Evolutionary conservation across 352 stramenopile species (phyloP), one percentile per base, ranked within the genome.

Genomic region (Ophiocytium majus): DNA sequence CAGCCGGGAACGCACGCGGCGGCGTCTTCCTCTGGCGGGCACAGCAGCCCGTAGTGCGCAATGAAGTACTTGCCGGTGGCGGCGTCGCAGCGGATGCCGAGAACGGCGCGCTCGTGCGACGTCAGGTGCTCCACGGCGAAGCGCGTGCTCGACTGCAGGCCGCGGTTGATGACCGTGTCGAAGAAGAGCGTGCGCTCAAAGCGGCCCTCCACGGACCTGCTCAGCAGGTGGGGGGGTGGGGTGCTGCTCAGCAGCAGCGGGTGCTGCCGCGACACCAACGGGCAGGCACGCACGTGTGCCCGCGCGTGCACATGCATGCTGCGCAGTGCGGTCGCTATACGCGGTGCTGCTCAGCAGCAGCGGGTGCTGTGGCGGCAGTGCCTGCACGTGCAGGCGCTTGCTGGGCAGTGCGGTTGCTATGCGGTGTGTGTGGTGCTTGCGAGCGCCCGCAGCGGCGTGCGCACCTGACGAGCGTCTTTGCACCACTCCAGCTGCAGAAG

Each of bases 61-160:
- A 86, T 76, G 63, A 76, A 86, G 32, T 75, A 83, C 33, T 86
- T 86, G 50, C 78, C 83, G 1, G 83, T 84, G 63, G 79, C 43
- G 31, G 63, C 36, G 50, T 86, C 83, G 36, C 79, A 35, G 76
- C 57, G 66, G 28, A 86, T 86, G n/a, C 83, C 83, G 63, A 86
- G 83, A 28, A 74, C 83, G n/a, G 35, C 23, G 28, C 74, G 78
- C 79, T 86, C 83, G 19, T 86, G 76, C 57, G 35, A 74, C 0
- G 78, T 86, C 1, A 86, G 64, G 79, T 86, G 83, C 19, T 86
- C 83, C 28, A 86, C 78, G 31, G 37, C 78, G 78, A 86, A 86
- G 28, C 78, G 76, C 0, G 83, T 86, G 34, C 79, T 43, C 31
- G 74, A 36, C 34, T 66, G 50, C 9, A 86, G 78, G 57, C 83